A percentile compares a stretch with the other conserved stretches of the same genome.
Conservation (phyloP, 1,284 basidiomycete species). For the Termitomyces sp. region DNA sequence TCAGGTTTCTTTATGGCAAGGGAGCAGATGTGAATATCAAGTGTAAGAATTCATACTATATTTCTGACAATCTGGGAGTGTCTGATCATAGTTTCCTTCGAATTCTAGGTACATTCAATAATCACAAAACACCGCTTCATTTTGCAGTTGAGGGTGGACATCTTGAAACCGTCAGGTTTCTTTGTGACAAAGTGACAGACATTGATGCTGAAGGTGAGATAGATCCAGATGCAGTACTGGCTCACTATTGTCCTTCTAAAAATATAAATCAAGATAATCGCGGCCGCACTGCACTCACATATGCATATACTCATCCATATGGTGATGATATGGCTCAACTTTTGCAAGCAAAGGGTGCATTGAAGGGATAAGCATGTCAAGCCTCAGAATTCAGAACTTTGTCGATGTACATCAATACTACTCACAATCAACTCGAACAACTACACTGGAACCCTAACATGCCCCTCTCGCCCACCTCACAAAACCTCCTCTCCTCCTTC, state of each 20-base stretch:
- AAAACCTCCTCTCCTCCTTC: slow-evolving; percentile 71
- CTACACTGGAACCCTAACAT: slow-evolving; percentile 92
- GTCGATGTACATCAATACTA: too few relatives aligned
- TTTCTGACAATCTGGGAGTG: background rate
- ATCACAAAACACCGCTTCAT: background rate
- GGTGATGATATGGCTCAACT: too few relatives aligned
- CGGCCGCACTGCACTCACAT: too few relatives aligned
- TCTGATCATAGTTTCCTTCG: too few relatives aligned
- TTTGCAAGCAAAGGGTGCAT: too few relatives aligned
- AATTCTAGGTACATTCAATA: background rate
- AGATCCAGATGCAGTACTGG: too few relatives aligned
- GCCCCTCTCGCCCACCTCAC: slow-evolving; percentile 68
- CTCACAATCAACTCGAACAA: slow-evolving; percentile 66
- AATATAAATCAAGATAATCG: too few relatives aligned
- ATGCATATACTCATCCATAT: too few relatives aligned
- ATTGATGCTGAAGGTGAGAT: background rate
- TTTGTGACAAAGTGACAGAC: background rate
- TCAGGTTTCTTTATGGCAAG: background rate
- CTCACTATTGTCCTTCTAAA: too few relatives aligned
- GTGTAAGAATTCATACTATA: background rate
- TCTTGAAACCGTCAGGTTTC: background rate
- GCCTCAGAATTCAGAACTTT: too few relatives aligned
- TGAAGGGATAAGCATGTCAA: too few relatives aligned
- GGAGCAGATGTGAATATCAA: background rate
- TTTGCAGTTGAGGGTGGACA: background rate